Conservation (phyloP, 2,329 filamentous ascomycete genomes). For the Metarhizium anisopliae region DNA sequence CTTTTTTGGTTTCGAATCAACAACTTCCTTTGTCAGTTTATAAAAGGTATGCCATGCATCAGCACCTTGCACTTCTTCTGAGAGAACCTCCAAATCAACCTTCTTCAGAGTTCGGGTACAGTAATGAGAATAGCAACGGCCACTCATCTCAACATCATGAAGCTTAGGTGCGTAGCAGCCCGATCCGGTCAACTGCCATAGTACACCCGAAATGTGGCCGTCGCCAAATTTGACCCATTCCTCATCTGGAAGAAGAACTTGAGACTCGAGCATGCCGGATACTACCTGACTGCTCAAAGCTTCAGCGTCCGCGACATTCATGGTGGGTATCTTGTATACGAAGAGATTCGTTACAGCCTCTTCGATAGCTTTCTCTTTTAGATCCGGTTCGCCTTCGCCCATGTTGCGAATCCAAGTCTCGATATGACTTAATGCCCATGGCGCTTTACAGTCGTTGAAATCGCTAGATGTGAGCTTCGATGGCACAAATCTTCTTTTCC, state of each 20-base stretch:
- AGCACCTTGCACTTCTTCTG: constrained; percentile 55
- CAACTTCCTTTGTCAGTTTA: constrained; percentile 66
- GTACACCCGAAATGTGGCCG: constrained; percentile 74
- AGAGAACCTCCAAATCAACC: constrained; percentile 71
- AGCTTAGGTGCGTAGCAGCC: constrained; percentile 86
- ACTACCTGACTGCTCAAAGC: constrained; percentile 71
- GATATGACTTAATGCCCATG: constrained; percentile 88
- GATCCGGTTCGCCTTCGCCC: constrained; percentile 82
- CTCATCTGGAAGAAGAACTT: constrained; percentile 76
- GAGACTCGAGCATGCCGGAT: constrained; percentile 67
- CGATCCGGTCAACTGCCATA: constrained; percentile 85
- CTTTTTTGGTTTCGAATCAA: constrained; percentile 66
- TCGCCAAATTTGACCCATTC: constrained; percentile 94
- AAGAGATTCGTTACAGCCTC: constrained; percentile 86
- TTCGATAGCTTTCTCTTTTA: constrained; percentile 75
- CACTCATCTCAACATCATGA: constrained; percentile 60
- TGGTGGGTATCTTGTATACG: constrained; percentile 89
- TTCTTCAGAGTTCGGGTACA: constrained; percentile 93
- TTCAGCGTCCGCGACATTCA: constrained; percentile 97
- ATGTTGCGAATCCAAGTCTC: constrained; percentile 79
- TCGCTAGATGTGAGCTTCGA: constrained; percentile 73
- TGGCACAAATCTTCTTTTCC: constrained; percentile 76
- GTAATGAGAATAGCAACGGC: constrained; percentile 86
- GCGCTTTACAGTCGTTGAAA: constrained; percentile 76
- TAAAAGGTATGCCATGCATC: constrained; percentile 90